These are phyloP conservation scores for Paspalum notatum DNA, from an alignment of 176 grass and related monocot species.

Conservation along the genomic window DNA sequence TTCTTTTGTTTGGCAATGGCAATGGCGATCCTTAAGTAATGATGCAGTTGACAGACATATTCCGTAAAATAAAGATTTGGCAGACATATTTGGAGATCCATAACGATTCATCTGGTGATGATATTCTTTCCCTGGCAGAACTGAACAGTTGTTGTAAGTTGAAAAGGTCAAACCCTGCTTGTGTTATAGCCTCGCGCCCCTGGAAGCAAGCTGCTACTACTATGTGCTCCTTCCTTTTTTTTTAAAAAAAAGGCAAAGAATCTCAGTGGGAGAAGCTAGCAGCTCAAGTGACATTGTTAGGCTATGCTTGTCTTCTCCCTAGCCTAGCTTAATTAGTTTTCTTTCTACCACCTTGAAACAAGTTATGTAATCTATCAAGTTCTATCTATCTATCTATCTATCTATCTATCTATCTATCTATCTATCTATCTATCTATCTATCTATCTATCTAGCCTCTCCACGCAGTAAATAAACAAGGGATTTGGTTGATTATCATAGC, in stretches of 20 bases:
- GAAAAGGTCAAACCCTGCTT: constrained; percentile 19
- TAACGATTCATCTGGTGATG: background rate
- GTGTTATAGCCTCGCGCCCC: background rate
- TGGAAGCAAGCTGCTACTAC: background rate
- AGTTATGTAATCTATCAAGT: constrained; percentile 27
- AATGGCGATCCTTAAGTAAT: too few species aligned
- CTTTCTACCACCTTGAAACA: constrained; percentile 8
- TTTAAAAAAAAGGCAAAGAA: too few species aligned
- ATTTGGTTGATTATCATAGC: background rate
- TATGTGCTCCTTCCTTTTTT: too few species aligned
- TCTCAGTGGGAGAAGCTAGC: background rate
- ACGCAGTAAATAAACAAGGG: constrained; percentile 6
- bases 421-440: constrained; percentile 25
- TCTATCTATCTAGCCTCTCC: background rate
- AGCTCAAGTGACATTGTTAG: constrained; percentile 13
- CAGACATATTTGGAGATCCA: constrained; percentile 11
- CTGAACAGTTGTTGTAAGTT: background rate
- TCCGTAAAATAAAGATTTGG: background rate
- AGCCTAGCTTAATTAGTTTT: background rate
- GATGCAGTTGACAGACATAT: constrained; percentile 8
- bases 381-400: background rate
- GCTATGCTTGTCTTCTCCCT: constrained; percentile 1
- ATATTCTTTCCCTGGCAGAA: background rate
- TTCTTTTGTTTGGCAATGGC: too few species aligned
- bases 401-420: too few species aligned